A percentile compares a stretch with the other conserved stretches of the same genome.
Conservation (phyloP, 1,139 yeast genomes). For the Hanseniaspora gamundiae region DNA sequence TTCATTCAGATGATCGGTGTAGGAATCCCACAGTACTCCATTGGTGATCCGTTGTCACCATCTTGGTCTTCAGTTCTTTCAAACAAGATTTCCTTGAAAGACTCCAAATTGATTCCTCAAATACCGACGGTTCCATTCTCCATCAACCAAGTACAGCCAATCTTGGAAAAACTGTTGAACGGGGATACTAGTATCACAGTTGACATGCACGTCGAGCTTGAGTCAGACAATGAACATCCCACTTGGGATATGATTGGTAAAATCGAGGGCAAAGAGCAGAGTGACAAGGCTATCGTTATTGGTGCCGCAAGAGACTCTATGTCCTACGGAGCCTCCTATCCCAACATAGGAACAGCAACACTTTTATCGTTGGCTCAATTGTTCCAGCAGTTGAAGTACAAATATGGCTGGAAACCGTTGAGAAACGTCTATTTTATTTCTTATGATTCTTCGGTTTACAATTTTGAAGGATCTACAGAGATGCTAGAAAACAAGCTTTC, state of each 20-base stretch:
- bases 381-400: slow-evolving; percentile 52
- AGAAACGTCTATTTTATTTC: slow-evolving; percentile 76
- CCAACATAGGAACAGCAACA: slow-evolving; percentile 67
- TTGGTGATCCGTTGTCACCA: slow-evolving; percentile 75
- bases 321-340: slow-evolving; percentile 62
- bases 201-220: slow-evolving; percentile 34
- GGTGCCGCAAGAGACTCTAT: slow-evolving; percentile 80
- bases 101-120: slow-evolving; percentile 46
- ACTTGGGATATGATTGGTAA: slow-evolving; percentile 74
- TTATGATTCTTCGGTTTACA: slow-evolving; percentile 77
- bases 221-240: slow-evolving; percentile 48
- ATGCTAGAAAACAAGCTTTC: slow-evolving; percentile 53
- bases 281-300: slow-evolving; percentile 58
- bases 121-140: slow-evolving; percentile 73
- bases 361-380: slow-evolving; percentile 61
- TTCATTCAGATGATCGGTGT: slow-evolving; percentile 53
- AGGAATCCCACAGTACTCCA: slow-evolving; percentile 49
- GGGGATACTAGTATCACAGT: slow-evolving; percentile 34
- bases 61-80: slow-evolving; percentile 50
- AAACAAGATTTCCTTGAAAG: slow-evolving; percentile 29
- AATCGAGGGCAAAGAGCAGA: slow-evolving; percentile 71
- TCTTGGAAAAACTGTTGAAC: slow-evolving; percentile 35
- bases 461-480: slow-evolving; percentile 75
- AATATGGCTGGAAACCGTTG: slow-evolving; percentile 71
- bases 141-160: slow-evolving; percentile 45